phyloP scores from a whole-genome alignment of 305 asterid genomes.

The Plantago rigida region DNA sequence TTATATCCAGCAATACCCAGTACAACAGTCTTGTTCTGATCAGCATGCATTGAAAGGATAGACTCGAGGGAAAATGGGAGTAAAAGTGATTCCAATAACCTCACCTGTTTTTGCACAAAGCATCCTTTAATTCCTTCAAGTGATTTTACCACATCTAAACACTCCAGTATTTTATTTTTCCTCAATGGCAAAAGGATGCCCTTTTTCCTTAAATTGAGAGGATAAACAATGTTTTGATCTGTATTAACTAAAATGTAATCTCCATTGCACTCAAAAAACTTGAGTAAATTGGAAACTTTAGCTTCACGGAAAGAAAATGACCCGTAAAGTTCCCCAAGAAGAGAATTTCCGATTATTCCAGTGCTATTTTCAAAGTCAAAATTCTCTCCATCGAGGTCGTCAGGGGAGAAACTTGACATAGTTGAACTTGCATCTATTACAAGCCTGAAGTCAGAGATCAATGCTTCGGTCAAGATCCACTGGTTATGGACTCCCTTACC shows the following conservation, averaged over 20 bases:
- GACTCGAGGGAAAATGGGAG: slow-evolving; percentile 52
- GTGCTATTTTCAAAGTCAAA: slow-evolving; percentile 34
- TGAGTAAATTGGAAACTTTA: slow-evolving; percentile 43
- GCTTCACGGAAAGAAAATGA: slow-evolving; percentile 61
- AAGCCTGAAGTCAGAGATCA: slow-evolving; percentile 64
- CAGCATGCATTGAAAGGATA: slow-evolving; percentile 50
- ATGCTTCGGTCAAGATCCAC: slow-evolving; percentile 74
- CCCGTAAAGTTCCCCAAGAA: slow-evolving; percentile 61
- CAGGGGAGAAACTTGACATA: slow-evolving; percentile 46
- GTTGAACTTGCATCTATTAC: slow-evolving; percentile 70
- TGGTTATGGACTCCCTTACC: slow-evolving; percentile 65
- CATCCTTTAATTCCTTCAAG: slow-evolving; percentile 33
- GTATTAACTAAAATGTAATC: slow-evolving; percentile 41
- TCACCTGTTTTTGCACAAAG: slow-evolving; percentile 29
- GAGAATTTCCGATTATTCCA: slow-evolving; percentile 56
- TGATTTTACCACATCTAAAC: slow-evolving; percentile 40
- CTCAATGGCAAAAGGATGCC: slow-evolving; percentile 28
- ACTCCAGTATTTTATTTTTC: slow-evolving; percentile 33
- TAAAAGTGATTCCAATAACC: slow-evolving; percentile 30
- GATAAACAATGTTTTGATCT: slow-evolving; percentile 43
- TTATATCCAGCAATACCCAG: slow-evolving; percentile 83
- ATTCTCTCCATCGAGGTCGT: slow-evolving; percentile 31
- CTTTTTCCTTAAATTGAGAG: slow-evolving; percentile 34
- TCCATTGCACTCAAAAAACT: slow-evolving; percentile 39
- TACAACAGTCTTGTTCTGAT: slow-evolving; percentile 53